A percentile compares a stretch with the other conserved stretches of the same genome.
These are phyloP conservation scores for Apocynum venetum DNA, from an alignment of 257 asterid species.

Conservation along the genomic window DNA sequence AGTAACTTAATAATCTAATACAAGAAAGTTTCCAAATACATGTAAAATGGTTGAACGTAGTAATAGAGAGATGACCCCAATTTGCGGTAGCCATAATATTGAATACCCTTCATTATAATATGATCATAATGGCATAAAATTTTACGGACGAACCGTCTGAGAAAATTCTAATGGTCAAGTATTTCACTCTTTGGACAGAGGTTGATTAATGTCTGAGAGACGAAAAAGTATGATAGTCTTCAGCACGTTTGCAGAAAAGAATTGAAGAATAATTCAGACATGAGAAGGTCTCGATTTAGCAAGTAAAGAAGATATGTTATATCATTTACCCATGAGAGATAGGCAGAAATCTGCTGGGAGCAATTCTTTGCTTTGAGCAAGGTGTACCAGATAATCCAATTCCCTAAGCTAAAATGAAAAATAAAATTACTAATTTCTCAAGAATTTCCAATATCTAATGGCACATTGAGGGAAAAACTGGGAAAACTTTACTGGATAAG, in stretches of 20 bases:
- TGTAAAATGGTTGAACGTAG: too few relatives aligned
- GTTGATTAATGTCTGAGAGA: background rate
- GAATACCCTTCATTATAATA: background rate
- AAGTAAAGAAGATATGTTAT: background rate
- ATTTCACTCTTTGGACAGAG: background rate
- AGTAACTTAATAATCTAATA: too few relatives aligned
- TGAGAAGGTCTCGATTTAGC: background rate
- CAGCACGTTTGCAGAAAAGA: background rate
- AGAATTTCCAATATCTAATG: constrained; percentile 11
- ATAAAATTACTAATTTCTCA: constrained; percentile 15
- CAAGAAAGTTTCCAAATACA: too few relatives aligned
- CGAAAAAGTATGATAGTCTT: too few relatives aligned
- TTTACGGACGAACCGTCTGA: too few relatives aligned
- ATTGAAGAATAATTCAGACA: background rate
- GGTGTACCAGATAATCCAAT: constrained; percentile 6
- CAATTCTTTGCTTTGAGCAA: background rate
- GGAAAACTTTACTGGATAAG: background rate
- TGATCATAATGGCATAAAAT: too few relatives aligned
- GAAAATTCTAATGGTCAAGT: too few relatives aligned
- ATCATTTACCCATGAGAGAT: background rate
- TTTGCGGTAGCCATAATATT: background rate
- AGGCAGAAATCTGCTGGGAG: background rate
- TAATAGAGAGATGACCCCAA: background rate
- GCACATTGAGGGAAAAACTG: constrained; percentile 6
- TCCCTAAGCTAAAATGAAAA: constrained; percentile 10